phyloP scores from a whole-genome alignment of 2,329 filamentous ascomycete species.

The Penicillium digitatum region DNA sequence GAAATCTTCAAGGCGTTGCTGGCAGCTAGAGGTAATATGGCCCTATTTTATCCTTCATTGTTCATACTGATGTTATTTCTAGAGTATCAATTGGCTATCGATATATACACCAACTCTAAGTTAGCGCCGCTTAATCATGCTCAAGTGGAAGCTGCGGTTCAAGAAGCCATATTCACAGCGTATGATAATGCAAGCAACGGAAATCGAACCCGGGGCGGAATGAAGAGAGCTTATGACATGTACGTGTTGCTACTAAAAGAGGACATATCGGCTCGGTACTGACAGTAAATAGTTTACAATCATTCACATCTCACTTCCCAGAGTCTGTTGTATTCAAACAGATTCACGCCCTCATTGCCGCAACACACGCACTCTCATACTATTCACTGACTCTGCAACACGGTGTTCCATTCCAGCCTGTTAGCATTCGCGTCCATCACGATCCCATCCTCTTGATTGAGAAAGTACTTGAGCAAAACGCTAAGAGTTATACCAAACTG shows the following conservation, averaged over 20 bases:
- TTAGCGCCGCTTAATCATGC: slow-evolving; percentile 39
- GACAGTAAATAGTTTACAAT: slow-evolving; percentile 34
- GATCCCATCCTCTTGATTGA: slow-evolving; percentile 58
- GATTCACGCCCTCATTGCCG: slow-evolving; percentile 53
- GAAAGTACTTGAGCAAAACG: slow-evolving; percentile 60
- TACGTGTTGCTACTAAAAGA: slow-evolving; percentile 29
- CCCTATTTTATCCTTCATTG: not conserved
- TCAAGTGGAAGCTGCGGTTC: slow-evolving; percentile 52
- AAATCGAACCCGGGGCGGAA: slow-evolving; percentile 58
- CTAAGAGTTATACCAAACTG: slow-evolving; percentile 59
- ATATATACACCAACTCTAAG: slow-evolving; percentile 37
- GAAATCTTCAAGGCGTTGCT: slow-evolving; percentile 57
- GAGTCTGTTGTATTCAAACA: slow-evolving; percentile 41
- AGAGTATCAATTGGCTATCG: slow-evolving; percentile 43
- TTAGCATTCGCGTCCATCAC: slow-evolving; percentile 60
- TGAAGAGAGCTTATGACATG: slow-evolving; percentile 59
- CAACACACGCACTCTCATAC: slow-evolving; percentile 62
- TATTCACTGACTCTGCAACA: slow-evolving; percentile 62
- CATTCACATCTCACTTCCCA: slow-evolving; percentile 43
- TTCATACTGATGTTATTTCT: slow-evolving; percentile 12
- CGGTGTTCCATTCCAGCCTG: slow-evolving; percentile 62
- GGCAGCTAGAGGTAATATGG: slow-evolving; percentile 41
- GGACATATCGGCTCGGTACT: slow-evolving; percentile 3
- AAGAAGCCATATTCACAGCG: slow-evolving; percentile 51
- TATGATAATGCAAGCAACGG: slow-evolving; percentile 66